phyloP scores from a whole-genome alignment of 805 yeast species.

The Torulaspora indica region DNA sequence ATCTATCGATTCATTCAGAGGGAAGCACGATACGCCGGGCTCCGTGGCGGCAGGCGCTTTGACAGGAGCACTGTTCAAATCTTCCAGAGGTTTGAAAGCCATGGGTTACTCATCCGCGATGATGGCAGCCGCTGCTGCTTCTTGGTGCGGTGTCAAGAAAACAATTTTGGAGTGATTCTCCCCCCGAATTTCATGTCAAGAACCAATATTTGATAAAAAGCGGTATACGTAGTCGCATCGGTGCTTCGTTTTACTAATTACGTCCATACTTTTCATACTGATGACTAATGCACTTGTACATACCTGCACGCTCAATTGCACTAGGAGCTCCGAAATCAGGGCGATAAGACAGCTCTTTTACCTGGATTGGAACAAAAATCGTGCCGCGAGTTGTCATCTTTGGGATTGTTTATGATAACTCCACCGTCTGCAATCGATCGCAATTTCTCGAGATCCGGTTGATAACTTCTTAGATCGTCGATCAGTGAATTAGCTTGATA shows the following conservation, averaged over 20 bases:
- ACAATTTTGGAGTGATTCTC: conserved; percentile 17
- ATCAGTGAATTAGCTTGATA: conserved; percentile 25
- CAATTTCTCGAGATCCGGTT: conserved; percentile 5
- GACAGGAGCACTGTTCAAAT: conserved; percentile 86
- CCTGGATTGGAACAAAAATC: too few species aligned
- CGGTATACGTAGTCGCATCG: conserved; percentile 7
- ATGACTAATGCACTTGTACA: conserved; percentile 26
- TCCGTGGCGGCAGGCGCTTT: conserved; percentile 85
- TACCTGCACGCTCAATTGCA: conserved; percentile 11
- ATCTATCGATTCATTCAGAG: conserved; percentile 72
- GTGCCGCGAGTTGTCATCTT: neutral
- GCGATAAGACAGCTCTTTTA: neutral
- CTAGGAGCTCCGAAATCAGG: neutral
- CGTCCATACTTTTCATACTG: conserved; percentile 11
- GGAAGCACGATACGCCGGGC: conserved; percentile 81
- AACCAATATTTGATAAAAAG: conserved; percentile 4
- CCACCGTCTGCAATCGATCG: conserved; percentile 8
- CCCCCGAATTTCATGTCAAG: neutral
- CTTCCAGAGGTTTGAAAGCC: conserved; percentile 78
- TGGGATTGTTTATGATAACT: conserved; percentile 4
- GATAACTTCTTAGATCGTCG: conserved; percentile 18
- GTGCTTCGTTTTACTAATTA: conserved; percentile 7
- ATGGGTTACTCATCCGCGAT: conserved; percentile 82
- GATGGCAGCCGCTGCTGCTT: conserved; percentile 86
- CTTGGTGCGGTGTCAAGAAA: conserved; percentile 81